Base-by-base conservation (phyloP, 2,329 filamentous ascomycete genomes). In the Fusarium paranaense region DNA sequence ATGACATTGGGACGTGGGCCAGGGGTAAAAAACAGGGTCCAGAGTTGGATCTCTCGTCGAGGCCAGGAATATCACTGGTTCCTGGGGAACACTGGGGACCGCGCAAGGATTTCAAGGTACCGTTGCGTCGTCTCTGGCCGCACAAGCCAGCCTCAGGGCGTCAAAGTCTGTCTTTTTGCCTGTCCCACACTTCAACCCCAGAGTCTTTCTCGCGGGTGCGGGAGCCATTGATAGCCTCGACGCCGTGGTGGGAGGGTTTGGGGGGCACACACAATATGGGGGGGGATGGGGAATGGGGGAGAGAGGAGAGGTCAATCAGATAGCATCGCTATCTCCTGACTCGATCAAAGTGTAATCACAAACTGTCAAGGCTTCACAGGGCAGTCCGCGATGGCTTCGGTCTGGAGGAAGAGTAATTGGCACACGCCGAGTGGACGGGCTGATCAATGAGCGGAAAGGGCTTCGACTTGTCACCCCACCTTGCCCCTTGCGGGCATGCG, bases 101-200 rank as follows among this genome's bases (percentile, higher is more conserved):
- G 37, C 40, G 54, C 38, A 69, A 59, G 62, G 50, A 18, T 67
- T 57, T 62, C 35, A 45, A 47, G 50, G 35, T 50, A 35, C 63
- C 50, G 54, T 22, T 37, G 45, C 16, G 45, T 27, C 25, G 45
- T 27, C 45, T 50, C 25, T 50, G 45, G 45, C 45, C 45, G 45
- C 45, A 50, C 38, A 32, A 33, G 27, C 52, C 52, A 56, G 52
- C 52, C n/a, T 56, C 52, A 56, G 32, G 14, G 32, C 52, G 20
- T 57, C 30, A 57, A 27, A 38, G 67, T 40, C 62, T 42, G 38
- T 42, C 38, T 42, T 38, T 66, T 52, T 37, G 32, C 69, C 52
- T 54, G 65, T 73, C 74, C 74, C 74, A 72, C 72, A 59, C 61
- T 57, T 64, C 64, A 66, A 74, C 75, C 75, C 75, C 75, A 64